Evolutionary conservation across 1,284 basidiomycete species (phyloP), one percentile per base, ranked within the genome.

Genomic region (Puccinia horiana): DNA sequence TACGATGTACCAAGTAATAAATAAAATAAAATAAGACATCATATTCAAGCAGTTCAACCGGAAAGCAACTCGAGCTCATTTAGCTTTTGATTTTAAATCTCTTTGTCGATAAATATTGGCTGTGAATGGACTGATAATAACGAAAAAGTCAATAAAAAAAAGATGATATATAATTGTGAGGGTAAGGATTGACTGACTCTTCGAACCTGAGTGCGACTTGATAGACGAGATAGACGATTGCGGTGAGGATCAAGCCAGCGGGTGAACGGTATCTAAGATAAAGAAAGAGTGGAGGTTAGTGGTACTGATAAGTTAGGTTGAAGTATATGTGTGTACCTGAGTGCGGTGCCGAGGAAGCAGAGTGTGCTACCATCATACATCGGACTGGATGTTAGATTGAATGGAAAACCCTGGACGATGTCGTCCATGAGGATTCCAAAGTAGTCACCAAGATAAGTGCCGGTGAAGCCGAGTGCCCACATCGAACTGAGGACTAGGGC

Each of bases 391-490:
- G 85, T 83, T 37, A 87, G 83, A 67, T 86, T 87, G 83, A 87
- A 87, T 0, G 86, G 86, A 75, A 87, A 87, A 44, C 86, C 84
- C 2, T 86, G 85, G 58, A 87, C 86, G 56, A 86, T 87, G 81
- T 84, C 79, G 74, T 85, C 84, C 86, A 87, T 87, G 8, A 87
- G 83, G 82, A 87, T 87, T 54, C 86, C 86, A 85, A 87, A 87
- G 84, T 87, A 87, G 84, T 87, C 86, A 29, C 86, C 86, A 5
- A 87, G 83, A 83, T 87, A 87, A 26, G 86, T 87, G 49, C 86
- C 86, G 20, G 86, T 87, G 23, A 87, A 84, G 76, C 86, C 86
- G 9, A 87, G 81, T 20, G 84, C 84, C 84, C 84, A 87, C 86
- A 87, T 87, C 42, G 85, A 86, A 23, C 84, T 83, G 23, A 85